A percentile compares a stretch with the other conserved stretches of the same genome.
These are phyloP conservation scores for Pythium aquatile DNA, from an alignment of 352 stramenopile genomes.

Conservation along the genomic window DNA sequence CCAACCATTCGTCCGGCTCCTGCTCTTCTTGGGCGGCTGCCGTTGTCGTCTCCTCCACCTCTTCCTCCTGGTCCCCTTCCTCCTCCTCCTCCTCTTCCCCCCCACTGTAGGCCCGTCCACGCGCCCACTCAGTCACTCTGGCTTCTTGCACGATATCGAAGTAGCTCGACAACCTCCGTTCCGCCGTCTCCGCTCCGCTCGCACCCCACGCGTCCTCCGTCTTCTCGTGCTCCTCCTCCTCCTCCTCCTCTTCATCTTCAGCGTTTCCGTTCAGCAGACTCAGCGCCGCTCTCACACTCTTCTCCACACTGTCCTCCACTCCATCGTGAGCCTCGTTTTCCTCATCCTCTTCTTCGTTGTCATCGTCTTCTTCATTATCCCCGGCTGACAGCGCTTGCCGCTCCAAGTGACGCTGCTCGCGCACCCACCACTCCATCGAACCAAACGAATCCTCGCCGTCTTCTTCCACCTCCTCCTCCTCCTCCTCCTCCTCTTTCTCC, in stretches of 20 bases:
- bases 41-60: constrained; percentile 9
- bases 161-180: constrained; percentile 22
- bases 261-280: constrained; percentile 40
- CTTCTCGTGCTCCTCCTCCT: constrained; percentile 23
- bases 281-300: constrained; percentile 49
- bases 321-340: constrained; percentile 27
- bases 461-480: constrained; percentile 15
- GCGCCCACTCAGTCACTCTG: constrained; percentile 23
- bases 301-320: constrained; percentile 43
- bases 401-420: constrained; percentile 24
- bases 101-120: not conserved
- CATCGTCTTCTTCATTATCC: constrained; percentile 1
- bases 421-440: constrained; percentile 31
- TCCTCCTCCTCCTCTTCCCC: constrained; percentile 6
- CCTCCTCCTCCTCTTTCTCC: constrained; percentile 8
- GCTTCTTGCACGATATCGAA: constrained; percentile 58
- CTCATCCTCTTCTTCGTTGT: constrained; percentile 18
- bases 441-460: constrained; percentile 27
- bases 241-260: constrained; percentile 13
- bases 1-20: constrained; percentile 59
- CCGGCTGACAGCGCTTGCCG: not conserved
- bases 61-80: not conserved
- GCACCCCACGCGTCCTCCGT: not conserved
- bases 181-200: constrained; percentile 1
- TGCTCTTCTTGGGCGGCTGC: constrained; percentile 3